These are phyloP conservation scores for Massariosphaeria phaeospora DNA, from an alignment of 495 filamentous ascomycete species.

Conservation along the genomic window DNA sequence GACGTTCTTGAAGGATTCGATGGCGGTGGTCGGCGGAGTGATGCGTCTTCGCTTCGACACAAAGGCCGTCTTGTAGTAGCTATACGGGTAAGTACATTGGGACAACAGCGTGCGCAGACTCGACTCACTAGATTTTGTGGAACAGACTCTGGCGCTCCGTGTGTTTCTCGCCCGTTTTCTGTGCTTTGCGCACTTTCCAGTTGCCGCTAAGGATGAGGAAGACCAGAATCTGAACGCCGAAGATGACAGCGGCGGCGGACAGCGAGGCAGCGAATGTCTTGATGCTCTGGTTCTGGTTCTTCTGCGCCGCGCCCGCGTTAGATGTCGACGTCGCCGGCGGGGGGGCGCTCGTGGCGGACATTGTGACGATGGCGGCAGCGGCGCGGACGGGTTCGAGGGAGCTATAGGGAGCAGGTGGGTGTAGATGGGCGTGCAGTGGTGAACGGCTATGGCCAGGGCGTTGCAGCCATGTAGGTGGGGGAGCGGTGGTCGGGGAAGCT, in stretches of 20 bases:
- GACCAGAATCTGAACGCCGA: slow-evolving; percentile 26
- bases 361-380: neutral
- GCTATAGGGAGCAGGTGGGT: neutral
- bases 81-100: slow-evolving; percentile 3
- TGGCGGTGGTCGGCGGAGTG: slow-evolving; percentile 11
- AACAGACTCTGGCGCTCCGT: slow-evolving; percentile 27
- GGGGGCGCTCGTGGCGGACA: slow-evolving; percentile 2
- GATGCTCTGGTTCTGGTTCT: slow-evolving; percentile 21
- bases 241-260: slow-evolving; percentile 28
- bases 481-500: neutral
- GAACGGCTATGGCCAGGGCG: neutral
- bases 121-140: slow-evolving; percentile 30
- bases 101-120: neutral
- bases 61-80: slow-evolving; percentile 32
- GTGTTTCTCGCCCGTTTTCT: neutral
- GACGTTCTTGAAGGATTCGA: slow-evolving; percentile 32
- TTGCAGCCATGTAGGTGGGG: neutral
- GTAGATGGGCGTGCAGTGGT: neutral
- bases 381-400: neutral
- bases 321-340: neutral
- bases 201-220: slow-evolving; percentile 32
- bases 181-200: slow-evolving; percentile 19
- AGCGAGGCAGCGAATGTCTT: slow-evolving; percentile 31
- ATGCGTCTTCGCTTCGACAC: slow-evolving; percentile 28
- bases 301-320: slow-evolving; percentile 9